Evolutionary conservation across 768 basidiomycete genomes (phyloP), one percentile per base, ranked within the genome.

Genomic region (Pholiota microspora): DNA sequence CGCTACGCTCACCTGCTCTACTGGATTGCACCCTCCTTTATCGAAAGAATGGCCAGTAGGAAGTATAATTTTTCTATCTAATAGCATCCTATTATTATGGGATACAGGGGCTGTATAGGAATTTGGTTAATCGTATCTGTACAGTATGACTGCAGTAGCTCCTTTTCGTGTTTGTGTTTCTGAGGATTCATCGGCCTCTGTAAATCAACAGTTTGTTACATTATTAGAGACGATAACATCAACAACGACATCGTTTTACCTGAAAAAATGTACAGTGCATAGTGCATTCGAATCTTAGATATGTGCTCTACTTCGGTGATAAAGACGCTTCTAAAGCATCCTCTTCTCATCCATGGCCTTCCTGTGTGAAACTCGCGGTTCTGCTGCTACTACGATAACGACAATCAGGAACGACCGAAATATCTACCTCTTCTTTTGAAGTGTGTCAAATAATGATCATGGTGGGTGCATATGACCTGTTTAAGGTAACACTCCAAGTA

Each of bases 41-140:
- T 89, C 7, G 86, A 91, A 61, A 63, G 77, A 67, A 67, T 69
- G 48, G 86, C 86, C 2, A 74, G 75, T 42, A 73, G 67, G 60
- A 91, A 91, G 68, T 92, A 92, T 62, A 79, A 82, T 48, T 89
- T 81, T 55, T 34, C 38, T 1, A 46, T 44, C 0, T 65, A 34
- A 56, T 13, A 24, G 24, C 27, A n/a, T 36, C 15, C 35, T 34
- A 31, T 49, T 49, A 34, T 21, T 23, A 36, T 49, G 13, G 16
- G 3, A 9, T 7, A 34, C 29, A 35, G 34, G 31, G 15, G 31
- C 23, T 15, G 18, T 24, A 23, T 49, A 49, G 34, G 13, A 32
- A 36, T 13, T 49, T 36, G 24, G 23, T 24, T 48, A 31, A 32
- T 31, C 7, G 46, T 12, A 18, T 34, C 46, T 21, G 31, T n/a